A percentile compares a stretch with the other conserved stretches of the same genome.
Conservation (phyloP, 352 stramenopile genomes). For the Globisporangium mamillatum region DNA sequence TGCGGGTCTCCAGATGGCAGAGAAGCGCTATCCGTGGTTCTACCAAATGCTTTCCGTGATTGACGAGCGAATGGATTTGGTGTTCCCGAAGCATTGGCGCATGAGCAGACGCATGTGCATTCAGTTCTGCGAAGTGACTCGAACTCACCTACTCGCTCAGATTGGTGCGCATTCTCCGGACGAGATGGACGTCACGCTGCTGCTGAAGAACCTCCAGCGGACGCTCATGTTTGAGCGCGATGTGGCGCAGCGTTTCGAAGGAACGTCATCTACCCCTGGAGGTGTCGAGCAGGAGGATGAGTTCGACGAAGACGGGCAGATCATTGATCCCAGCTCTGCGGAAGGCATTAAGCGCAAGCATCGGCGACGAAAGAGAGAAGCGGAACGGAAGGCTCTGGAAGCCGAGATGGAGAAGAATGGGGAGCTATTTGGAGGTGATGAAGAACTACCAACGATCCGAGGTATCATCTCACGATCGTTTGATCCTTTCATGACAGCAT, state of each 20-base stretch:
- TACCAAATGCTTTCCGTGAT: slow-evolving; percentile 70
- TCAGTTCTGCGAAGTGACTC: slow-evolving; percentile 89
- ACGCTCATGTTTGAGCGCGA: slow-evolving; percentile 82
- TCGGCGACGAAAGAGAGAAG: slow-evolving; percentile 69
- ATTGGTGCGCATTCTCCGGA: slow-evolving; percentile 65
- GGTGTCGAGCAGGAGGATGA: slow-evolving; percentile 57
- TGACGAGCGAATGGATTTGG: slow-evolving; percentile 83
- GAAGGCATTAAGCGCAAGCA: slow-evolving; percentile 78
- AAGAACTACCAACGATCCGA: slow-evolving; percentile 63
- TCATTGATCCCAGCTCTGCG: slow-evolving; percentile 68
- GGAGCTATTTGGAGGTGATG: slow-evolving; percentile 37
- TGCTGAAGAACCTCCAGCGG: slow-evolving; percentile 70
- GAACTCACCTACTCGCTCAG: slow-evolving; percentile 64
- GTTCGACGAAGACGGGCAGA: slow-evolving; percentile 66
- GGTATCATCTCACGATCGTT: slow-evolving; percentile 92
- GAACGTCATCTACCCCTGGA: slow-evolving; percentile 23
- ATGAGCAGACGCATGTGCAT: slow-evolving; percentile 92
- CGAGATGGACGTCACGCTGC: slow-evolving; percentile 67
- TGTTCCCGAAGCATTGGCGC: slow-evolving; percentile 97
- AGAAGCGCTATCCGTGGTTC: slow-evolving; percentile 80
- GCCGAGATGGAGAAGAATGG: slow-evolving; percentile 64
- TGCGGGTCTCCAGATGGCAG: slow-evolving; percentile 51
- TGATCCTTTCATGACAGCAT: slow-evolving; percentile 97
- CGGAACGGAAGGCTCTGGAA: slow-evolving; percentile 59
- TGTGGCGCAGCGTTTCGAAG: slow-evolving; percentile 68